phyloP scores from a whole-genome alignment of 805 yeast species.

The Metschnikowia corniflorae region DNA sequence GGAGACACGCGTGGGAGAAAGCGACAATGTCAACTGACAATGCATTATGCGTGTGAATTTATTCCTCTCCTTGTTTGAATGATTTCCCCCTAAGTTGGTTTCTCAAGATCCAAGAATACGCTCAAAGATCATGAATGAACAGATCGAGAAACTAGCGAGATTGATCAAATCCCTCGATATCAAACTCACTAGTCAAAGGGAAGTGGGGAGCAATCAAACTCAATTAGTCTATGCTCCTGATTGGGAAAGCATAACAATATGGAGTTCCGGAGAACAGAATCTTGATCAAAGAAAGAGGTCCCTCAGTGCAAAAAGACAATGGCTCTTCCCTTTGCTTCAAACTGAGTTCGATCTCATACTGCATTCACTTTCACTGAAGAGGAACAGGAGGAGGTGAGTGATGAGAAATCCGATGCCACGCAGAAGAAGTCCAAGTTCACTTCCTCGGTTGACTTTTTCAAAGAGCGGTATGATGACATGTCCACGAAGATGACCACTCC shows the following conservation, averaged over 20 bases:
- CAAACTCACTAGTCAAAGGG: conserved; percentile 34
- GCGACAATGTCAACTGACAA: too few species aligned
- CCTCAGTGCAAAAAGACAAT: conserved; percentile 27
- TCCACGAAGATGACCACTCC: conserved; percentile 22
- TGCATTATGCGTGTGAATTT: conserved; percentile 28
- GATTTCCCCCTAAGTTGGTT: conserved; percentile 28
- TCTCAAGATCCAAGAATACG: conserved; percentile 21
- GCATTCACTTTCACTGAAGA: too few species aligned
- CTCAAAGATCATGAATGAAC: conserved; percentile 27
- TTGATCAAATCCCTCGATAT: conserved; percentile 40
- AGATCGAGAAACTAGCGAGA: conserved; percentile 35
- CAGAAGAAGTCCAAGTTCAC: conserved; percentile 20
- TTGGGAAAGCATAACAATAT: conserved; percentile 32
- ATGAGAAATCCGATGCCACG: conserved; percentile 15
- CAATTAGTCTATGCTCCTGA: conserved; percentile 32
- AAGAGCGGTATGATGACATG: conserved; percentile 33
- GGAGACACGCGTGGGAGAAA: too few species aligned
- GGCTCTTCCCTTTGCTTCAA: conserved; percentile 36
- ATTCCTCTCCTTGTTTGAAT: conserved; percentile 33
- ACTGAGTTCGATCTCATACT: too few species aligned
- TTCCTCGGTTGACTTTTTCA: conserved; percentile 39
- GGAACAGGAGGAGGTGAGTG: too few species aligned
- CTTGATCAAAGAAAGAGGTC: conserved; percentile 18
- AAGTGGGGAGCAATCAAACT: conserved; percentile 28
- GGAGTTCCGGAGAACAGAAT: conserved; percentile 7